phyloP scores from a whole-genome alignment of 108 stramenopile genomes.

The Thalassiosira profunda region DNA sequence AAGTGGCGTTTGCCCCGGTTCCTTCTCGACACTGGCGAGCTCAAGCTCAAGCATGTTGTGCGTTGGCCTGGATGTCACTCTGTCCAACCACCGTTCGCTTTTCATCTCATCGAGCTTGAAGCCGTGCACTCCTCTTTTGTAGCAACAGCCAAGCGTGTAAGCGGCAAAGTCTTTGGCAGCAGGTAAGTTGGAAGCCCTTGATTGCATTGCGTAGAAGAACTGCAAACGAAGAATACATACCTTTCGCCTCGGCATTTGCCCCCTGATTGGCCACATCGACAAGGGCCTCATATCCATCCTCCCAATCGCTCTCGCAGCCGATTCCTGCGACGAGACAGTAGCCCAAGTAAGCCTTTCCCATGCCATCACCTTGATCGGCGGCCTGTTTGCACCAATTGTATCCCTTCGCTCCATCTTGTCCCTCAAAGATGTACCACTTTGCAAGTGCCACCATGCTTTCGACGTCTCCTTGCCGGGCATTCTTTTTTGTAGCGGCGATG shows the following conservation, averaged over 20 bases:
- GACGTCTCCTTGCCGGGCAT: too few species aligned
- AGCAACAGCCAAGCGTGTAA: slow-evolving; percentile 18
- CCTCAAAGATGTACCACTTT: slow-evolving; percentile 14
- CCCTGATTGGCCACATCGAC: slow-evolving; percentile 23
- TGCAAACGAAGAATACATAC: too few species aligned
- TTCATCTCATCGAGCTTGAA: slow-evolving; percentile 20
- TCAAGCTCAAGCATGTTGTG: too few species aligned
- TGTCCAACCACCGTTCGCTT: slow-evolving; percentile 10
- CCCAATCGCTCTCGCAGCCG: slow-evolving; percentile 15
- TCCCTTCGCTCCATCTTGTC: neutral
- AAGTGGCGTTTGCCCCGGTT: too few species aligned
- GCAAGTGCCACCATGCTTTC: slow-evolving; percentile 5
- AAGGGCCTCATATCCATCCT: slow-evolving; percentile 19
- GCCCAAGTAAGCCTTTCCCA: slow-evolving; percentile 18
- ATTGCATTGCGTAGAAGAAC: too few species aligned
- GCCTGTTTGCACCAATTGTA: neutral
- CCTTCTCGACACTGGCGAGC: too few species aligned
- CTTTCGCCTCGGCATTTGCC: too few species aligned
- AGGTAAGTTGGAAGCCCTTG: too few species aligned
- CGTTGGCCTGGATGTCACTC: slow-evolving; percentile 6
- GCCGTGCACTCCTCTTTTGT: slow-evolving; percentile 2
- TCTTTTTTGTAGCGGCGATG: too few species aligned
- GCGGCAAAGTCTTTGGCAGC: slow-evolving; percentile 32
- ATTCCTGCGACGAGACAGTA: slow-evolving; percentile 23
- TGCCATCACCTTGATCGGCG: slow-evolving; percentile 7